Conservation (phyloP, 2,329 filamentous ascomycete species). For the Ophiostoma ulmi region DNA sequence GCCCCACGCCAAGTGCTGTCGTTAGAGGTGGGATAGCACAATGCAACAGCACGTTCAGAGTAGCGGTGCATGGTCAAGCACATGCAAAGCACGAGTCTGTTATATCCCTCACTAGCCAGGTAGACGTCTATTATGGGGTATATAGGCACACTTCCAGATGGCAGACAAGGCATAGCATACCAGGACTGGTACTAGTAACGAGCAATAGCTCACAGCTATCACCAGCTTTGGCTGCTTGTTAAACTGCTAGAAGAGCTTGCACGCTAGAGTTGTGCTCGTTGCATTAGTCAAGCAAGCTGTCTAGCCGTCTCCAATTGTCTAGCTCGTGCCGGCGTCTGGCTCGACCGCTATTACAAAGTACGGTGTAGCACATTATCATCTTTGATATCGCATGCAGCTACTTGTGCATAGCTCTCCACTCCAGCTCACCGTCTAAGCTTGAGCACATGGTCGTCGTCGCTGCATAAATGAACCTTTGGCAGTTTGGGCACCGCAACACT, state of each 20-base stretch:
- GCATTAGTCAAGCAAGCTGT: too few relatives aligned
- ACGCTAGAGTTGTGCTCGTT: too few relatives aligned
- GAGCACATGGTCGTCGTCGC: background rate
- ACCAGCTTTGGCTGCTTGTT: background rate
- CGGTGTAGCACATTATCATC: background rate
- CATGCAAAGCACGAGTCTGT: background rate
- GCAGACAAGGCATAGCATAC: too few relatives aligned
- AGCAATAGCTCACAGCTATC: background rate
- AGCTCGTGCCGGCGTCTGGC: background rate
- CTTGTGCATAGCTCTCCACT: slow-evolving; percentile 5
- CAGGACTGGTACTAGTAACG: too few relatives aligned
- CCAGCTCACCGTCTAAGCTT: background rate
- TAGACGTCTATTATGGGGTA: too few relatives aligned
- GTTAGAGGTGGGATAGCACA: background rate
- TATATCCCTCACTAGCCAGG: background rate
- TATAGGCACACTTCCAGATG: too few relatives aligned
- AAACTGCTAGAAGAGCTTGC: too few relatives aligned
- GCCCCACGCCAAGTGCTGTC: slow-evolving; percentile 3
- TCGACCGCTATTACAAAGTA: background rate
- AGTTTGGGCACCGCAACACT: background rate
- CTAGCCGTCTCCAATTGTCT: background rate
- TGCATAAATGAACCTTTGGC: background rate
- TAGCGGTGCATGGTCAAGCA: background rate
- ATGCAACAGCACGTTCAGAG: background rate
- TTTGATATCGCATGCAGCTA: background rate